Conservation (phyloP, 805 yeast species). For the Metschnikowia proteae region DNA sequence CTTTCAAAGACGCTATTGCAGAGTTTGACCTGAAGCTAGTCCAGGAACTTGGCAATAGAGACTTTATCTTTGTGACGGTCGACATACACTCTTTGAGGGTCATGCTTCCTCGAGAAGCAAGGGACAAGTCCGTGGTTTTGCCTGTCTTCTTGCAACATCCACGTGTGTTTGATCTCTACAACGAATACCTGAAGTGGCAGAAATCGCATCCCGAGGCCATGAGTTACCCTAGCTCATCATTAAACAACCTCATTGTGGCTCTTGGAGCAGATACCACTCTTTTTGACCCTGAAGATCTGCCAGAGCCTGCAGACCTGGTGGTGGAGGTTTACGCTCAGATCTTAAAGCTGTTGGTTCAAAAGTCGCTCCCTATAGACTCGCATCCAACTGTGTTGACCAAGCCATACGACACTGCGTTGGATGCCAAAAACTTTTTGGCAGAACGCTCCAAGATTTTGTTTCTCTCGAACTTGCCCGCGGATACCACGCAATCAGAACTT, state of each 20-base stretch:
- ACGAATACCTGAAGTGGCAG: constrained; percentile 74
- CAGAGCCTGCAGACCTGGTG: constrained; percentile 24
- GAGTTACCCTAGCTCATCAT: constrained; percentile 31
- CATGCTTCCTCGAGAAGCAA: constrained; percentile 73
- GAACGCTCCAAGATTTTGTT: constrained; percentile 79
- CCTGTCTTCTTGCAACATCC: constrained; percentile 78
- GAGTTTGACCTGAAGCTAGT: constrained; percentile 51
- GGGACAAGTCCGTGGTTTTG: constrained; percentile 66
- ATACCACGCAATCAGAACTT: constrained; percentile 85
- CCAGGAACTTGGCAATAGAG: constrained; percentile 40
- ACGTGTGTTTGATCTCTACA: constrained; percentile 67
- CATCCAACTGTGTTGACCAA: constrained; percentile 55
- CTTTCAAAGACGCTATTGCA: constrained; percentile 60
- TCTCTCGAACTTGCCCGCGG: constrained; percentile 75
- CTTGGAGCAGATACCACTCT: constrained; percentile 39
- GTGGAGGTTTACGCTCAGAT: constrained; percentile 44
- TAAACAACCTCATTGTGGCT: constrained; percentile 44
- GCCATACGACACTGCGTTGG: constrained; percentile 77
- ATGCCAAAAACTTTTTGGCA: constrained; percentile 58
- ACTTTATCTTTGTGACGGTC: constrained; percentile 63
- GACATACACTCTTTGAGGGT: constrained; percentile 73
- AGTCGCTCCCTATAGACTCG: constrained; percentile 47
- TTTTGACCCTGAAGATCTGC: constrained; percentile 39
- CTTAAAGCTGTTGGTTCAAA: constrained; percentile 44
- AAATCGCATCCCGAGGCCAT: constrained; percentile 50